These are phyloP conservation scores for Pythium folliculosum DNA, from an alignment of 352 stramenopile species.

Conservation along the genomic window DNA sequence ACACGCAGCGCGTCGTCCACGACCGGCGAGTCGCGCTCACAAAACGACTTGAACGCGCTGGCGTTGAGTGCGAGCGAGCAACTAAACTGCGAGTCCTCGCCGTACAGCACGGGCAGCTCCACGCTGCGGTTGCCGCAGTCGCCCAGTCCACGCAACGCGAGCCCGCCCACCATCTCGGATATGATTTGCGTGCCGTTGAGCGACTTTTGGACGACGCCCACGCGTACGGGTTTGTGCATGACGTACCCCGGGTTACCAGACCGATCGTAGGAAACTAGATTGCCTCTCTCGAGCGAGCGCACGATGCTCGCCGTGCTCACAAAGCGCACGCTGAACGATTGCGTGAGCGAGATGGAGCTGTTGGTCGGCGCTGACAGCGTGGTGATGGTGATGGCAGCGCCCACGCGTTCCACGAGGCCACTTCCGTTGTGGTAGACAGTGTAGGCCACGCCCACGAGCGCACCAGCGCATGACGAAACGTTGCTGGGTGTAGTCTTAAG, in stretches of 20 bases:
- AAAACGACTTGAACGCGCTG: slow-evolving; percentile 34
- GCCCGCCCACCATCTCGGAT: slow-evolving; percentile 36
- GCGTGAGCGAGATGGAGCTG: slow-evolving; percentile 16
- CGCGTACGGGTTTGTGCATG: slow-evolving; percentile 36
- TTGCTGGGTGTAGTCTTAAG: slow-evolving; percentile 10
- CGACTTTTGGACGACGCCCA: slow-evolving; percentile 25
- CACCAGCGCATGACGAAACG: slow-evolving; percentile 26
- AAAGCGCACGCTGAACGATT: slow-evolving; percentile 42
- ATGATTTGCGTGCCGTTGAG: slow-evolving; percentile 15
- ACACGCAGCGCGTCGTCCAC: slow-evolving; percentile 27
- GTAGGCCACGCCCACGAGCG: slow-evolving; percentile 31
- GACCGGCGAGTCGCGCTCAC: slow-evolving; percentile 22
- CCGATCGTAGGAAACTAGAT: slow-evolving; percentile 36
- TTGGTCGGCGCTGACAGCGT: slow-evolving; percentile 12
- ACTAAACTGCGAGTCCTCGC: slow-evolving; percentile 38
- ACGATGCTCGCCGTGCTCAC: slow-evolving; percentile 25
- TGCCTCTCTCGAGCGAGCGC: slow-evolving; percentile 37
- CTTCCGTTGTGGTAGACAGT: slow-evolving; percentile 35
- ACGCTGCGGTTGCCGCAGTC: slow-evolving; percentile 25
- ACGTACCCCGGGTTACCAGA: slow-evolving; percentile 48
- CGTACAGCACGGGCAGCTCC: slow-evolving; percentile 29
- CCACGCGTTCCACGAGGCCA: slow-evolving; percentile 30
- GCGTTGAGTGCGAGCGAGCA: slow-evolving; percentile 38
- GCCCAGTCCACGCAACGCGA: slow-evolving; percentile 32
- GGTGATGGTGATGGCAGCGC: slow-evolving; percentile 30